Conservation (phyloP, 805 yeast species). For the Candida railenensis region DNA sequence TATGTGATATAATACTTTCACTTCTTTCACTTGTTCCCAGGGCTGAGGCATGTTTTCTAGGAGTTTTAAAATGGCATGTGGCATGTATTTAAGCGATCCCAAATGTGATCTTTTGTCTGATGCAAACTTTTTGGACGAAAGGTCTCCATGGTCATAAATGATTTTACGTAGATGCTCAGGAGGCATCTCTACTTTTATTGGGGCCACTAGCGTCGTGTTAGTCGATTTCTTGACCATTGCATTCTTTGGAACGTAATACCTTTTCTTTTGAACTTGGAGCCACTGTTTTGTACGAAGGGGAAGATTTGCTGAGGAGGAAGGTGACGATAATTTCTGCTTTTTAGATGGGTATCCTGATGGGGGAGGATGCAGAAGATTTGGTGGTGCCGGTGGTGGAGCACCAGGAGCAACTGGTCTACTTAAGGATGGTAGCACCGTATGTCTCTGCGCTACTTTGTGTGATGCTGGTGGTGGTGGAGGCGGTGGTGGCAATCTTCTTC, state of each 20-base stretch:
- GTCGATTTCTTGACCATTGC: conserved; percentile 9
- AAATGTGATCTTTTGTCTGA: conserved; percentile 83
- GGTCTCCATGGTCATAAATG: conserved; percentile 79
- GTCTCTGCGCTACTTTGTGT: conserved; percentile 6
- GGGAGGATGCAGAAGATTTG: conserved; percentile 15
- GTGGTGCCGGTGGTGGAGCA: conserved; percentile 11
- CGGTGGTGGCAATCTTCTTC: conserved; percentile 19
- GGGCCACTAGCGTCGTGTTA: conserved; percentile 41
- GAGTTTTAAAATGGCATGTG: conserved; percentile 88
- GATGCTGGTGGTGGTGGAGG: conserved; percentile 19
- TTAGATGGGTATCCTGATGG: conserved; percentile 22
- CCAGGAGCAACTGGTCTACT: conserved; percentile 5
- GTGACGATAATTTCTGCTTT: conserved; percentile 8
- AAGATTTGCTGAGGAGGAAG: conserved; percentile 3
- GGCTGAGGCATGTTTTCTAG: conserved; percentile 98
- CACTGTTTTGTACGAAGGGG: conserved; percentile 48
- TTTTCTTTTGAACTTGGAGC: conserved; percentile 60
- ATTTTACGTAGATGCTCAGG: conserved; percentile 90
- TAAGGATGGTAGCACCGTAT: conserved; percentile 5
- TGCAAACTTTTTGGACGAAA: conserved; percentile 74
- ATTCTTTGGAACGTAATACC: conserved; percentile 39
- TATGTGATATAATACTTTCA: conserved; percentile 81
- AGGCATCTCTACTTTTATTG: conserved; percentile 80
- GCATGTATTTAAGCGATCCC: conserved; percentile 92
- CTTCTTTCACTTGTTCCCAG: conserved; percentile 89